These are phyloP conservation scores for Clavispora fructus DNA, from an alignment of 805 yeast genomes.

Conservation along the genomic window DNA sequence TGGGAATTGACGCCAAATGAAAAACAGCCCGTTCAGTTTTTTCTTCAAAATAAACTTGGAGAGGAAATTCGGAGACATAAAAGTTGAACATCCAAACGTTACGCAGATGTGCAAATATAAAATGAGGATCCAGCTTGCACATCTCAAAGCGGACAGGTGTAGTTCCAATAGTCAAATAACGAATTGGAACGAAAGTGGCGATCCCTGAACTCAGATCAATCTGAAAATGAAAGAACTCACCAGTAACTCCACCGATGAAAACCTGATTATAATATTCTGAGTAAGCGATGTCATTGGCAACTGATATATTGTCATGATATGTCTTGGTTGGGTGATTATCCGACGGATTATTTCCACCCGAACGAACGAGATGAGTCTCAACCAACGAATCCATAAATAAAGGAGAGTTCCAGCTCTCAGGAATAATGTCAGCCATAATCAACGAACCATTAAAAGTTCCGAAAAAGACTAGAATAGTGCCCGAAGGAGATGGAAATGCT, in stretches of 20 bases:
- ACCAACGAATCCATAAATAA: background rate
- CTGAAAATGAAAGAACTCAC: slow-evolving; percentile 19
- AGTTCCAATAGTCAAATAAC: slow-evolving; percentile 22
- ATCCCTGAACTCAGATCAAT: background rate
- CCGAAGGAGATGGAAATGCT: background rate
- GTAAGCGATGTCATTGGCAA: slow-evolving; percentile 7
- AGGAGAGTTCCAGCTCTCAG: background rate
- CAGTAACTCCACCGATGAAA: slow-evolving; percentile 30
- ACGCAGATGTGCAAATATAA: slow-evolving; percentile 21
- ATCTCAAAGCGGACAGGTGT: slow-evolving; percentile 19
- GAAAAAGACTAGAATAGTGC: background rate
- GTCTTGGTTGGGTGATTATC: too few relatives aligned
- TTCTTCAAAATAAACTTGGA: slow-evolving; percentile 31
- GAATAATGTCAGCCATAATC: background rate
- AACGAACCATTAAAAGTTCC: background rate
- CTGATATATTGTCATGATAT: background rate
- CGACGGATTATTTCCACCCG: background rate
- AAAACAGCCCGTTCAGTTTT: slow-evolving; percentile 23
- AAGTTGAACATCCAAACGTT: slow-evolving; percentile 30
- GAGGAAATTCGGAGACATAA: slow-evolving; percentile 23
- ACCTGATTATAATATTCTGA: slow-evolving; percentile 4
- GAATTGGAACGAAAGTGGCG: slow-evolving; percentile 6
- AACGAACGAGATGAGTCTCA: background rate
- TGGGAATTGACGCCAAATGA: slow-evolving; percentile 14
- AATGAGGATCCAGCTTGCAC: slow-evolving; percentile 13